Evolutionary conservation across 2,329 filamentous ascomycete genomes (phyloP).

Genomic region (Aspergillus sojae): DNA sequence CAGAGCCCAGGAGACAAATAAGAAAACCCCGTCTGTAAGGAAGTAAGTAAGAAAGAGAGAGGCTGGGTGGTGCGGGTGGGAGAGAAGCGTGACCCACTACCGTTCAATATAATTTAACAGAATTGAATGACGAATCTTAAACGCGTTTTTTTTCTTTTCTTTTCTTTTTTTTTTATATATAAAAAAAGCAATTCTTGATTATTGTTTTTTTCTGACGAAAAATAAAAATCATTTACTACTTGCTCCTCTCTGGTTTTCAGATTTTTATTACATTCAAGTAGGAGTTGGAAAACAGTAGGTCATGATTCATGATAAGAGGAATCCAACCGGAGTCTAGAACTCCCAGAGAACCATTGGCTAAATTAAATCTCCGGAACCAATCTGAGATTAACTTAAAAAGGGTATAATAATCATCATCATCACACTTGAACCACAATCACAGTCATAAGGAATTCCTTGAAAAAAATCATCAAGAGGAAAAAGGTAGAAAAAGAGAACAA

Average conservation of each 20-base stretch:
- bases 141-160: too few species aligned
- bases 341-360: constrained; percentile 6
- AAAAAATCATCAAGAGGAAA: neutral
- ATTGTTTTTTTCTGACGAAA: too few species aligned
- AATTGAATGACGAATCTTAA: neutral
- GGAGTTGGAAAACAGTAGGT: neutral
- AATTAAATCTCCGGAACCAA: constrained; percentile 6
- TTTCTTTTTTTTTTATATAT: too few species aligned
- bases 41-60: constrained; percentile 16
- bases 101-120: neutral
- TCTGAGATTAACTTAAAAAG: neutral
- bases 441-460: neutral
- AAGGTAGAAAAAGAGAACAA: neutral
- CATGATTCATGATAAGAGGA: neutral
- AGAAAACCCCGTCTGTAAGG: neutral
- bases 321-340: neutral
- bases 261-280: too few species aligned
- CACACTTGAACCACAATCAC: constrained; percentile 6
- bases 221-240: too few species aligned
- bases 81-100: neutral
- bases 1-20: neutral
- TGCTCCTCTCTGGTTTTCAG: too few species aligned
- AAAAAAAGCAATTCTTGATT: too few species aligned
- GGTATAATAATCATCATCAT: constrained; percentile 1
- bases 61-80: constrained; percentile 16